These are phyloP conservation scores for Pezicula carpinea DNA, from an alignment of 2,329 filamentous ascomycete genomes.

Conservation along the genomic window DNA sequence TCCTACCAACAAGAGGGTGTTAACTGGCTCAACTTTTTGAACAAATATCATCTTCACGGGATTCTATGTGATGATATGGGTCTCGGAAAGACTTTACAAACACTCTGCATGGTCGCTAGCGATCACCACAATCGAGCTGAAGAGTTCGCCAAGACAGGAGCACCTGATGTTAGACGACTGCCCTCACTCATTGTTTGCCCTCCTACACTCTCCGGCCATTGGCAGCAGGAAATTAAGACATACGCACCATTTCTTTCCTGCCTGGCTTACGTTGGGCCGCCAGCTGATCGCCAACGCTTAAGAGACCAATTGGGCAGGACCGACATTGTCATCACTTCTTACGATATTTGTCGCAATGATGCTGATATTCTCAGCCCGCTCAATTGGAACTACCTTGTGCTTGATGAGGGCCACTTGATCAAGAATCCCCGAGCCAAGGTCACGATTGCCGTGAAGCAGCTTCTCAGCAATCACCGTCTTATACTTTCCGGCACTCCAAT, in stretches of 20 bases:
- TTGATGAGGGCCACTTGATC: constrained; percentile 96
- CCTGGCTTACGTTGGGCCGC: constrained; percentile 86
- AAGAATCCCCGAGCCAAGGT: constrained; percentile 99
- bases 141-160: constrained; percentile 78
- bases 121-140: constrained; percentile 92
- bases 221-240: constrained; percentile 95
- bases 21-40: constrained; percentile 97
- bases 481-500: constrained; percentile 97
- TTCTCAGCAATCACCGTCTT: constrained; percentile 87
- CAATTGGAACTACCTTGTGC: constrained; percentile 95
- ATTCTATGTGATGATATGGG: constrained; percentile 99
- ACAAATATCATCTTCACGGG: constrained; percentile 94
- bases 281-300: constrained; percentile 70
- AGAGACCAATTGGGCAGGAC: constrained; percentile 67
- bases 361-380: constrained; percentile 76
- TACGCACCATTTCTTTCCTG: constrained; percentile 93
- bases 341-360: constrained; percentile 96
- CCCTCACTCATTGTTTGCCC: constrained; percentile 95
- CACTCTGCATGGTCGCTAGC: constrained; percentile 94
- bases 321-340: constrained; percentile 95
- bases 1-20: constrained; percentile 98
- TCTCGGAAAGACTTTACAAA: constrained; percentile 94
- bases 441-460: constrained; percentile 83
- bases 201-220: constrained; percentile 92
- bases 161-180: constrained; percentile 71